Percentiles rank a stretch among this genome's conserved stretches.
These are phyloP conservation scores for Colletotrichum sp. DNA, from an alignment of 2,329 filamentous ascomycete genomes.

Conservation along the genomic window DNA sequence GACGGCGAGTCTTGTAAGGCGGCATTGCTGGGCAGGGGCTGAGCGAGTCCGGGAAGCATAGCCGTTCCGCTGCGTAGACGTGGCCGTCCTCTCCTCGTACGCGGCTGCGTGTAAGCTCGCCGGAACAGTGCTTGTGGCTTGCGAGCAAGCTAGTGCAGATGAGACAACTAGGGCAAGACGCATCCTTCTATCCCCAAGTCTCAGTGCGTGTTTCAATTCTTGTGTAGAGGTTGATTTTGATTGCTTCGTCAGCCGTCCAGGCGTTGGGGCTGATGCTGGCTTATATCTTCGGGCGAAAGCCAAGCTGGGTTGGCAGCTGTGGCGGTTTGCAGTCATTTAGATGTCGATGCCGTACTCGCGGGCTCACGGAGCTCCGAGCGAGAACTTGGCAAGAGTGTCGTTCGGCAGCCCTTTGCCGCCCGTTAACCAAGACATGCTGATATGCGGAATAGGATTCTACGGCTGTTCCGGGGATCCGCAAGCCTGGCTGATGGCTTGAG, in stretches of 20 bases:
- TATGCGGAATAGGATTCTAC: not conserved
- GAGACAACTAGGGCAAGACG: not conserved
- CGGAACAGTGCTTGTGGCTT: not conserved
- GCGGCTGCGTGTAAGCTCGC: not conserved
- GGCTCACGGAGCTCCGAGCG: not conserved
- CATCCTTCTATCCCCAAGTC: not conserved
- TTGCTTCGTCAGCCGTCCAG: not conserved
- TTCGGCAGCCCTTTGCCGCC: not conserved
- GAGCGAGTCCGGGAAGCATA: not conserved
- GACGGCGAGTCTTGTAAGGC: not conserved
- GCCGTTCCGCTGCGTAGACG: not conserved
- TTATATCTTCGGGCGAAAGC: not conserved
- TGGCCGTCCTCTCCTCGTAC: not conserved
- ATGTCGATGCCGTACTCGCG: not conserved
- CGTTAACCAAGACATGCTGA: not conserved
- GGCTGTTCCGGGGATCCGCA: not conserved
- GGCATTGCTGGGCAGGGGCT: not conserved
- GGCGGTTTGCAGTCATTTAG: not conserved
- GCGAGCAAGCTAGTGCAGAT: not conserved
- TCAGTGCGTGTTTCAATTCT: slow-evolving; percentile 3
- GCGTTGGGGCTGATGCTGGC: not conserved
- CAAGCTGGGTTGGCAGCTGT: not conserved
- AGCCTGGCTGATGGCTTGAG: not conserved
- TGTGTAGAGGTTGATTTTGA: not conserved
- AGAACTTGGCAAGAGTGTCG: not conserved